Evolutionary conservation across 257 asterid species (phyloP), one percentile per base, ranked within the genome.

Genomic region (Jasminum sambac): DNA sequence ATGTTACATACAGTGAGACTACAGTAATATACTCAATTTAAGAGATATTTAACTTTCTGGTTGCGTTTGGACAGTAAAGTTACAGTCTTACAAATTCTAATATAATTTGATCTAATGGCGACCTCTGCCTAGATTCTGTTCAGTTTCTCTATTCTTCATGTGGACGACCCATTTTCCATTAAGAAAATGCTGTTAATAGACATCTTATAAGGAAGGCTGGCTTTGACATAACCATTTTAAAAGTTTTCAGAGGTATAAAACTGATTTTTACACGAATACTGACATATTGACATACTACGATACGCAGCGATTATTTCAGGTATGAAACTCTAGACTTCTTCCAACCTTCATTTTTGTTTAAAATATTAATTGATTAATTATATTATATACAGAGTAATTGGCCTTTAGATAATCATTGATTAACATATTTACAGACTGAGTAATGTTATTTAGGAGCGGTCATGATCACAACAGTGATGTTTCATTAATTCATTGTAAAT

Each of bases 231-330:
- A 48, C 25, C 6, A 46, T 46, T 46, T 46, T 46, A 46, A 16
- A 14, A 46, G 23, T 17, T 34, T 69, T 46, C 23, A 26, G 52
- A 66, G 43, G 43, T 39, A 12, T 3, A 58, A 64, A 39, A 36
- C 61, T 55, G 63, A 69, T 21, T 52, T 52, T 59, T 30, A 67
- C 44, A 74, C 14, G 10, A 63, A 55, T 55, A 55, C 30, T 55
- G 11, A 55, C 26, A 55, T 55, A 55, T 30, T 55, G 11, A 55
- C 26, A 64, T 70, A 38, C 24, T 30, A 62, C 58, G 43, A 63
- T 55, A 72, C 55, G 42, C 68, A 70, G 48, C n/a, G 36, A 6
- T 21, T 41, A 52, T 30, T 26, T 25, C 62, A 52, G 39, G 30
- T 44, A 37, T 70, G 37, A 68, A 44, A 5, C 25, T 48, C 25